Base-by-base conservation (phyloP, 2,329 filamentous ascomycete species). In the Trichophyton rubrum region DNA sequence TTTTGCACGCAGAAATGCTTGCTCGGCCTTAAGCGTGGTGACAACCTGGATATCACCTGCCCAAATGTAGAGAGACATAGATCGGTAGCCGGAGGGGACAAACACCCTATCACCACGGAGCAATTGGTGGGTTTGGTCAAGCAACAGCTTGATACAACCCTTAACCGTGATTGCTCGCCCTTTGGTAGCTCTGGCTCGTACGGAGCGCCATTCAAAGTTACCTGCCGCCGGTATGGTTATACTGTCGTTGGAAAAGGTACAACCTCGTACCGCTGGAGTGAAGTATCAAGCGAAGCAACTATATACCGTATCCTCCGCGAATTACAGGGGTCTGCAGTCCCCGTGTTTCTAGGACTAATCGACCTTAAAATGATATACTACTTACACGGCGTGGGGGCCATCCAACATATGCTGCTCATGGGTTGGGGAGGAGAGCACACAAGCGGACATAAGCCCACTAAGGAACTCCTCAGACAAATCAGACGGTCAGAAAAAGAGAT, bases 31-130 rank as follows among this genome's bases (percentile, higher is more conserved):
- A 33, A 56, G 33, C 40, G 56, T 17, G 56, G 69, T 17, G 61
- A 61, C 8, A 3, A 62, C 43, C 43, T 56, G 15, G 72, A 76
- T 60, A 17, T 60, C 30, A n/a, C 58, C 1, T 76, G 74, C 65
- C 75, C 72, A 0, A 78, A 78, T 61, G 64, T 72, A 1, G 60
- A 49, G 7, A 62, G 69, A 59, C 74, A 78, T 64, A 64, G 65
- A 27, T 38, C 22, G 15, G 41, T 27, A 8, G 27, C 30, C 8
- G 35, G 43, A 17, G 27, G 40, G 11, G 41, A 56, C 38, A 45
- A 30, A 45, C 61, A 60, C 15, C 35, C n/a, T 30, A 61, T 61
- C 38, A 38, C 17, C 51, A 40, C 53, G 56, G 38, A 38, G 20
- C 20, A 59, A 11, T 61, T 66, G 24, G 62, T 61, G 30, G 20